These are phyloP conservation scores for Ophiostoma fasciatum DNA, from an alignment of 2,329 filamentous ascomycete species.

Conservation along the genomic window DNA sequence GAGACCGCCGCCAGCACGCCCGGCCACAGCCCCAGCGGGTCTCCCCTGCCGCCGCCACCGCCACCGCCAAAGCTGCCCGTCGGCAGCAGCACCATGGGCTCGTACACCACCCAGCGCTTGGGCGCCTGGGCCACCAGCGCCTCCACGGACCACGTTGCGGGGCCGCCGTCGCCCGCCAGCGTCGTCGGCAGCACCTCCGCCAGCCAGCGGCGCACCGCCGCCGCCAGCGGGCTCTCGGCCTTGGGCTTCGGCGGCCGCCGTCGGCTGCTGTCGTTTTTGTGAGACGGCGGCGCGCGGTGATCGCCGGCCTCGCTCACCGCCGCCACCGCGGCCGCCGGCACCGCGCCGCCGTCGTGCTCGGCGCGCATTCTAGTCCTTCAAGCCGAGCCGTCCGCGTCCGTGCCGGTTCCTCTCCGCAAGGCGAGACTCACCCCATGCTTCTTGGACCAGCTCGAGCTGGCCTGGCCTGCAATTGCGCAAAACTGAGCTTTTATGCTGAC, in stretches of 20 bases:
- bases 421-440: no score
- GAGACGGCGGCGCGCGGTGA: no score
- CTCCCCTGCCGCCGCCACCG: no score
- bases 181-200: not conserved
- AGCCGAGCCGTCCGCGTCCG: no score
- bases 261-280: not conserved
- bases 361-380: no score
- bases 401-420: no score
- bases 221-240: conserved; percentile 21
- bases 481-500: no score
- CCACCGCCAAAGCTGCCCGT: conserved; percentile 46
- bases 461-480: no score
- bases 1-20: conserved; percentile 18
- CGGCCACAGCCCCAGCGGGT: conserved; percentile 30
- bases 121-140: conserved; percentile 29
- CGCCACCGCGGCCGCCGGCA: no score
- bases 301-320: no score
- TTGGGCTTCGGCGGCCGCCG: conserved; percentile 13
- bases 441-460: no score
- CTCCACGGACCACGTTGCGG: not conserved
- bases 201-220: conserved; percentile 23
- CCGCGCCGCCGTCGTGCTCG: no score
- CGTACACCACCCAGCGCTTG: conserved; percentile 45
- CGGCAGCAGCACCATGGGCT: conserved; percentile 45
- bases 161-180: conserved; percentile 1